Conservation (phyloP, 169 alveolate genomes). For the Plasmodium adleri region DNA sequence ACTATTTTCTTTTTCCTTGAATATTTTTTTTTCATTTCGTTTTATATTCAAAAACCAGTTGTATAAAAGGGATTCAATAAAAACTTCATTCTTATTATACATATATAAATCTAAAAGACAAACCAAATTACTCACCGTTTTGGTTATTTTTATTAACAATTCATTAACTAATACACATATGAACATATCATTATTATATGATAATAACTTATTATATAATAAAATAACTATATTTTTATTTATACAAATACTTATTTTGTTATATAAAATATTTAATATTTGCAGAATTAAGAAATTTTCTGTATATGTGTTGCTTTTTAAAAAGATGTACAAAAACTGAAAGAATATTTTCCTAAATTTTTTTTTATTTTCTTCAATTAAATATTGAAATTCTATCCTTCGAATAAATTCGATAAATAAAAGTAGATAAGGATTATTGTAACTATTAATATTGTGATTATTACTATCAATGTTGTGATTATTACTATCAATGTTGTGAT, state of each 20-base stretch:
- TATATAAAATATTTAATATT: conserved; percentile 67
- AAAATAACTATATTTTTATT: conserved; percentile 37
- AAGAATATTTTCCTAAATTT: conserved; percentile 66
- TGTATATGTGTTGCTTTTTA: conserved; percentile 37
- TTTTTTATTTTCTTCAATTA: conserved; percentile 40
- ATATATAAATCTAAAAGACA: conserved; percentile 46
- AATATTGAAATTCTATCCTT: conserved; percentile 41
- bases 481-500: no score
- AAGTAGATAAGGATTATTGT: conserved; percentile 50
- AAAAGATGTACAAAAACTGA: conserved; percentile 48
- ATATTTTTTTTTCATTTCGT: conserved; percentile 31
- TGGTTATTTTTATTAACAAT: conserved; percentile 60
- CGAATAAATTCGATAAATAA: conserved; percentile 61
- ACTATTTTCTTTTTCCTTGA: conserved; percentile 28
- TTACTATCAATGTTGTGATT: no score
- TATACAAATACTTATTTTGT: conserved; percentile 19
- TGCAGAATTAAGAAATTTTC: conserved; percentile 61
- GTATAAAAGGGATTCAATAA: conserved; percentile 55
- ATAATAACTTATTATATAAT: conserved; percentile 17
- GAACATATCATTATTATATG: conserved; percentile 58
- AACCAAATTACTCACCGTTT: conserved; percentile 42
- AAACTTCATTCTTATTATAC: conserved; percentile 39
- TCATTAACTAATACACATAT: conserved; percentile 60
- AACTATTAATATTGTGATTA: background rate
- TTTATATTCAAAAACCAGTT: conserved; percentile 63